Percentiles rank a stretch among this genome's conserved stretches.
Evolutionary conservation across 2,329 filamentous ascomycete species (phyloP).

Genomic region (Fonsecaea pugnacius): DNA sequence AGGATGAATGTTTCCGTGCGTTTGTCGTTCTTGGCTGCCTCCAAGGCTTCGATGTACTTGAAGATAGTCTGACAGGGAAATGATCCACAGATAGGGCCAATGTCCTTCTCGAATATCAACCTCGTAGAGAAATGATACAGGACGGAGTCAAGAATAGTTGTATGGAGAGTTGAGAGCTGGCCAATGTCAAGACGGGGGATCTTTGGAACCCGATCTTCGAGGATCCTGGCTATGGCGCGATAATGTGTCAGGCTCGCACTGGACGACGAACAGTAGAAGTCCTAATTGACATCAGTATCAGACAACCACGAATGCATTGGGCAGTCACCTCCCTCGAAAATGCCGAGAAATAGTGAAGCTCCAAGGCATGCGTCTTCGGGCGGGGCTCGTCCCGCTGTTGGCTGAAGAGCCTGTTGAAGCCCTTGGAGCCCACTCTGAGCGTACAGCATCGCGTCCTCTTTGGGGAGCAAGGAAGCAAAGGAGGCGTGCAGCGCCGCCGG

Average conservation of each 20-base stretch:
- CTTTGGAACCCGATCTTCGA: conserved; percentile 25
- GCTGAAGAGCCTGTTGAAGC: conserved; percentile 22
- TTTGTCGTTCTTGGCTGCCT: conserved; percentile 6
- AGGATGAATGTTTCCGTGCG: conserved; percentile 14
- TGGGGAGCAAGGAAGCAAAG: conserved; percentile 27
- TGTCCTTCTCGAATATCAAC: conserved; percentile 28
- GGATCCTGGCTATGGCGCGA: conserved; percentile 26
- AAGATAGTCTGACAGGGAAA: conserved; percentile 26
- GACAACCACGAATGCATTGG: not conserved
- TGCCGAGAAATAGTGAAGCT: conserved; percentile 31
- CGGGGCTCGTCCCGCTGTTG: not conserved
- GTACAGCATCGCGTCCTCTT: conserved; percentile 31
- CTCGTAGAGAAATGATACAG: conserved; percentile 33
- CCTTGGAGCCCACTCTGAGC: conserved; percentile 30
- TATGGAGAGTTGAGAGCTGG: conserved; percentile 24
- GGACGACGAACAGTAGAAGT: conserved; percentile 27
- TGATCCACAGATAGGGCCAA: conserved; percentile 23
- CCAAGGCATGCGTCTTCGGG: conserved; percentile 27
- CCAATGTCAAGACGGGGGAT: conserved; percentile 22
- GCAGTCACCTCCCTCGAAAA: conserved; percentile 27
- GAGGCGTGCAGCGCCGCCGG: conserved; percentile 33
- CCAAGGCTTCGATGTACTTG: conserved; percentile 32
- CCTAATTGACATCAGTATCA: conserved; percentile 21
- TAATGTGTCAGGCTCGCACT: conserved; percentile 30
- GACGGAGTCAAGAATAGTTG: conserved; percentile 30